phyloP scores from a whole-genome alignment of 2,329 filamentous ascomycete species.

The Xylaria sp. region DNA sequence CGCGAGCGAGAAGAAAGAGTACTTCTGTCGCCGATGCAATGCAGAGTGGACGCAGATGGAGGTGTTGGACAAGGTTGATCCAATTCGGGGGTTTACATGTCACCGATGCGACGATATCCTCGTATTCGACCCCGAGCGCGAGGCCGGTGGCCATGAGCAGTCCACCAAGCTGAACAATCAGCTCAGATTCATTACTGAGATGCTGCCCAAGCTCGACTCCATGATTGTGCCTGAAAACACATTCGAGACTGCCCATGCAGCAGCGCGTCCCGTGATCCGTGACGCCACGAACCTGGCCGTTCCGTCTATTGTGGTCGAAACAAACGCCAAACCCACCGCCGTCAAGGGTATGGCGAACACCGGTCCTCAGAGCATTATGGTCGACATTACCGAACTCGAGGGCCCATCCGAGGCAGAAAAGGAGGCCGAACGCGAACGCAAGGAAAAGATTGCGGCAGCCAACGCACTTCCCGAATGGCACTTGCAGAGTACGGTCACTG shows the following conservation, averaged over 20 bases:
- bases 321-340: conserved; percentile 53
- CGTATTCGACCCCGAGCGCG: conserved; percentile 59
- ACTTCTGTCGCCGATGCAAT: conserved; percentile 74
- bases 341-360: conserved; percentile 64
- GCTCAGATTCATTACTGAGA: conserved; percentile 70
- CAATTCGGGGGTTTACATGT: conserved; percentile 67
- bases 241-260: conserved; percentile 63
- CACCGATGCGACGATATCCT: conserved; percentile 67
- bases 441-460: conserved; percentile 60
- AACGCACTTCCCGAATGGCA: conserved; percentile 70
- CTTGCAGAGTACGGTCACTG: conserved; percentile 62
- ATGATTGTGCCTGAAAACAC: conserved; percentile 67
- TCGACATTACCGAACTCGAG: conserved; percentile 62
- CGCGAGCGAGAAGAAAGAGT: conserved; percentile 84
- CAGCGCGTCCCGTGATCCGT: conserved; percentile 58
- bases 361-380: conserved; percentile 62
- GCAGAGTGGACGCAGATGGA: conserved; percentile 87
- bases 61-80: conserved; percentile 70
- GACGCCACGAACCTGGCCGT: conserved; percentile 62
- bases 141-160: conserved; percentile 65
- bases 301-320: conserved; percentile 53
- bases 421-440: conserved; percentile 58
- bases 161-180: conserved; percentile 72
- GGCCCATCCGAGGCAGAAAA: conserved; percentile 63
- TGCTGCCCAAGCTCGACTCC: conserved; percentile 72